phyloP scores from a whole-genome alignment of 2,329 filamentous ascomycete species.

The Davidsoniella australis region DNA sequence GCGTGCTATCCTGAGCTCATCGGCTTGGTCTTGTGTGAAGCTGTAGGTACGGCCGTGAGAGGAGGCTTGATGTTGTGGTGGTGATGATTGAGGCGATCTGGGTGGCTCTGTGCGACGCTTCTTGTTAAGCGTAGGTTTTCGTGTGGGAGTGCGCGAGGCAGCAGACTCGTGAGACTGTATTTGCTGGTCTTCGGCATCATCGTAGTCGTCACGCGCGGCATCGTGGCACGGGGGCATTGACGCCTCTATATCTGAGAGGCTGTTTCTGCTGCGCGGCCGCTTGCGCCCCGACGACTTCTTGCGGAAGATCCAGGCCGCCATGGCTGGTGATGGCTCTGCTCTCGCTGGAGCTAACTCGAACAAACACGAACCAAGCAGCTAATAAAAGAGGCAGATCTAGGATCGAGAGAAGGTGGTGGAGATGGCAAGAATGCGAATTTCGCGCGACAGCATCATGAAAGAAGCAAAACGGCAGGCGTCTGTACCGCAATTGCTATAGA shows the following conservation, averaged over 20 bases:
- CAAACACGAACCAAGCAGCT: background rate
- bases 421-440: slow-evolving; percentile 7
- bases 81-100: slow-evolving; percentile 21
- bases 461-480: background rate
- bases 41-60: slow-evolving; percentile 37
- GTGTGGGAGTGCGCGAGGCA: slow-evolving; percentile 12
- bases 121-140: slow-evolving; percentile 20
- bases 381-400: too few species aligned
- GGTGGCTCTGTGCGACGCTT: slow-evolving; percentile 29
- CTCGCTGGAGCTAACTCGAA: too few species aligned
- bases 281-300: slow-evolving; percentile 33
- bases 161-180: slow-evolving; percentile 14
- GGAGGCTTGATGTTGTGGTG: background rate
- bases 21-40: slow-evolving; percentile 43
- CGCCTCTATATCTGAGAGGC: slow-evolving; percentile 34
- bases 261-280: slow-evolving; percentile 34
- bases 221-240: slow-evolving; percentile 17
- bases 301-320: slow-evolving; percentile 15
- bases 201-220: slow-evolving; percentile 21
- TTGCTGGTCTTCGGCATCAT: slow-evolving; percentile 14
- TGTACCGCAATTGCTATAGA: background rate
- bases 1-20: slow-evolving; percentile 29
- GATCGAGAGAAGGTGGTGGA: background rate
- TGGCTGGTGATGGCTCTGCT: slow-evolving; percentile 2
- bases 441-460: slow-evolving; percentile 6